Conservation (phyloP, 1,284 basidiomycete species). For the Puccinia triticina region DNA sequence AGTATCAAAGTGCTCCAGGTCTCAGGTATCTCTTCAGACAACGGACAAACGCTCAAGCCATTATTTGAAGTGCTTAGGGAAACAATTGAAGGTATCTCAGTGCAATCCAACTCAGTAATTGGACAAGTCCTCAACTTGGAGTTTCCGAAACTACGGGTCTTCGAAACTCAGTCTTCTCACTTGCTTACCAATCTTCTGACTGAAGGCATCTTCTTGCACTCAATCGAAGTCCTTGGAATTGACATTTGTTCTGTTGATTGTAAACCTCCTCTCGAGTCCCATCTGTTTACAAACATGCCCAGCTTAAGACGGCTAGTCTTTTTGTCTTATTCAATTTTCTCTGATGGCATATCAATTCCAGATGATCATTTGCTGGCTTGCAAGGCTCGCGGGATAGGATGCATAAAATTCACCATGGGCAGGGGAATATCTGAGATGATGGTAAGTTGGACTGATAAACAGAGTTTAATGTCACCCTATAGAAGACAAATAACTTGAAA, state of each 20-base stretch:
- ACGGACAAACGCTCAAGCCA: slow-evolving; percentile 2
- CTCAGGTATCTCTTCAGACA: neutral
- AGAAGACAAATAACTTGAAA: neutral
- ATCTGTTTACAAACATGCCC: no score
- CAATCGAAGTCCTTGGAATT: slow-evolving; percentile 23
- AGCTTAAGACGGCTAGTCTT: no score
- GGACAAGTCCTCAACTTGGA: slow-evolving; percentile 17
- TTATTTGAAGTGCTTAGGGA: slow-evolving; percentile 9
- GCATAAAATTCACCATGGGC: neutral
- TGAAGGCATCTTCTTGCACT: slow-evolving; percentile 11
- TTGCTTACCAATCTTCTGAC: slow-evolving; percentile 5
- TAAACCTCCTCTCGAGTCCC: no score
- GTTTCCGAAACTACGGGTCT: slow-evolving; percentile 29
- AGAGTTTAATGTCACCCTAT: neutral
- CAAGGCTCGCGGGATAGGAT: neutral
- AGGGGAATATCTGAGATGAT: neutral
- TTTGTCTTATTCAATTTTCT: neutral
- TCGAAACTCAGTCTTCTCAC: neutral
- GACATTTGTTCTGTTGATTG: no score
- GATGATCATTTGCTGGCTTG: neutral
- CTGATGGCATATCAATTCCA: neutral
- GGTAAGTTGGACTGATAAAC: neutral
- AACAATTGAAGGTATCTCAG: slow-evolving; percentile 36
- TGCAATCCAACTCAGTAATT: no score
- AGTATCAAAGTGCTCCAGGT: slow-evolving; percentile 30